phyloP scores from a whole-genome alignment of 2,329 filamentous ascomycete species.

The Botrytis squamosa region DNA sequence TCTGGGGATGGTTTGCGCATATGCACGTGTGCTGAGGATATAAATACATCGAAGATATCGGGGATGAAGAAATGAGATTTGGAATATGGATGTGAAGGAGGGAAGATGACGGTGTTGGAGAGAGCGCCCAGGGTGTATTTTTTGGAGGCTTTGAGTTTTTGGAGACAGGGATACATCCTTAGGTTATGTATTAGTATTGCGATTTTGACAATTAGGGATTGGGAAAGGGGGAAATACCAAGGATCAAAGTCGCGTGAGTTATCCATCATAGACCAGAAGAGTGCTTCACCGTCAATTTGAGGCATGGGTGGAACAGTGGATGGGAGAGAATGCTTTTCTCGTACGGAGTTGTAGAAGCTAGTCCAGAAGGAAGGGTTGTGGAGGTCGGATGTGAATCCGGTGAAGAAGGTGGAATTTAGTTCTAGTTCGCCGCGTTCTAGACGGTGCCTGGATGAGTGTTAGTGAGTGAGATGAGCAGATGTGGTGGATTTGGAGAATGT shows the following conservation, averaged over 20 bases:
- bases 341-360: conserved; percentile 54
- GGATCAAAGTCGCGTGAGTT: conserved; percentile 70
- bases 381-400: conserved; percentile 73
- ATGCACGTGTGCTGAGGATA: conserved; percentile 82
- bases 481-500: no score
- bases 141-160: conserved; percentile 62
- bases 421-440: conserved; percentile 81
- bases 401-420: conserved; percentile 73
- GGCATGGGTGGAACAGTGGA: conserved; percentile 62
- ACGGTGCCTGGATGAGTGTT: conserved; percentile 50
- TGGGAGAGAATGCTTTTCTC: conserved; percentile 40
- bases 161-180: conserved; percentile 79
- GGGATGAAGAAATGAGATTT: conserved; percentile 45
- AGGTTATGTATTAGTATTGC: background rate
- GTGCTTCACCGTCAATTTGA: conserved; percentile 69
- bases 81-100: conserved; percentile 65
- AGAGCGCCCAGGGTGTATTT: conserved; percentile 76
- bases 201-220: background rate
- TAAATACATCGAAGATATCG: conserved; percentile 77
- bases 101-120: conserved; percentile 88
- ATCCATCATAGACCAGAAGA: conserved; percentile 93
- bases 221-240: conserved; percentile 36
- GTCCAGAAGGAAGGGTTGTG: conserved; percentile 66
- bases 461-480: no score
- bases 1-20: conserved; percentile 81